Evolutionary conservation across 495 filamentous ascomycete genomes (phyloP), one percentile per base, ranked within the genome.

Genomic region (Xylaria bambusicola): DNA sequence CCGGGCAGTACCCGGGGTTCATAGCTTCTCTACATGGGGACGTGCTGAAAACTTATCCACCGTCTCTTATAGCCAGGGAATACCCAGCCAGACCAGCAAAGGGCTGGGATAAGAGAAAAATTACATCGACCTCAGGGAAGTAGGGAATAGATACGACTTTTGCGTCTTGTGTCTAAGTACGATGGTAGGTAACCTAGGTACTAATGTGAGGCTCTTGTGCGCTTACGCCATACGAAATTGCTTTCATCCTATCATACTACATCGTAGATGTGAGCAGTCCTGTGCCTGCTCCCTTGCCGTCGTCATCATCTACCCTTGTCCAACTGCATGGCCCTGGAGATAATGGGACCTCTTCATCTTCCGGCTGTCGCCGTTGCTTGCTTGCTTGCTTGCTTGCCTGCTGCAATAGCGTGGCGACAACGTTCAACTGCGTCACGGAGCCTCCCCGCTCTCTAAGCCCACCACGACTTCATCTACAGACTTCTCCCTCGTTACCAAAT

Each of bases 151-250:
- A n/a, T n/a, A n/a, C n/a, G n/a, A n/a, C n/a, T n/a, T n/a, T n/a
- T n/a, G n/a, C n/a, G n/a, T n/a, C n/a, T n/a, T n/a, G n/a, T n/a
- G n/a, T n/a, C n/a, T n/a, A n/a, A n/a, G n/a, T n/a, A n/a, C n/a
- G n/a, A n/a, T n/a, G n/a, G n/a, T n/a, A n/a, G n/a, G 36, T 49
- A 27, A 48, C 5, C 29, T 23, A 46, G 21, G n/a, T 26, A 2
- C 44, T 33, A 33, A 26, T 12, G 20, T 57, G 54, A 57, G 55
- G 55, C 55, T 58, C 55, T 58, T 41, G 23, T n/a, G n/a, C n/a
- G 35, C 46, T 20, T 49, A 13, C 33, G 40, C 13, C 3, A 38
- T 7, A 38, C n/a, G 13, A 38, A 6, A 3, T 15, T 7, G 7
- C 13, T 8, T 38, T 38, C 36, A 15, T 38, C 36, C 36, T 33